phyloP scores from a whole-genome alignment of 441 rosid species.

The Gossypium gossypioides region DNA sequence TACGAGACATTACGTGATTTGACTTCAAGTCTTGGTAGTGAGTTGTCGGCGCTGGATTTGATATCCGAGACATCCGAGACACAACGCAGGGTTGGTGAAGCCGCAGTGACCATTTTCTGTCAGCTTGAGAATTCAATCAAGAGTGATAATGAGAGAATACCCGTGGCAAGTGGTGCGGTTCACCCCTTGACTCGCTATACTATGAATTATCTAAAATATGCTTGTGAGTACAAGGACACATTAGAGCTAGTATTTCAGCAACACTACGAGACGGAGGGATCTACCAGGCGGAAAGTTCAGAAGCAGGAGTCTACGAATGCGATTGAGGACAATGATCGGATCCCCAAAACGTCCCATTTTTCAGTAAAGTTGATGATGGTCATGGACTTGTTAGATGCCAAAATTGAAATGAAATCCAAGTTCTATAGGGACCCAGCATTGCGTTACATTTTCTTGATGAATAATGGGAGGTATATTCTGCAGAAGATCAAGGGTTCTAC shows the following conservation, averaged over 20 bases:
- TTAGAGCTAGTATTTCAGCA: conserved; percentile 45
- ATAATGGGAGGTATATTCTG: conserved; percentile 70
- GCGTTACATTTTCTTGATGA: conserved; percentile 67
- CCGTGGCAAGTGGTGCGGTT: conserved; percentile 60
- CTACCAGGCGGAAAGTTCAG: background rate
- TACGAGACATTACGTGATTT: conserved; percentile 45
- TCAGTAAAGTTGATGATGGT: conserved; percentile 32
- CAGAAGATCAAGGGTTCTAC: conserved; percentile 64
- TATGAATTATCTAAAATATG: conserved; percentile 62
- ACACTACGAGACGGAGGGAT: conserved; percentile 12
- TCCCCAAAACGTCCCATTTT: conserved; percentile 34
- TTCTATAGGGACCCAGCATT: conserved; percentile 46
- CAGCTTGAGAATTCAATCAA: conserved; percentile 55
- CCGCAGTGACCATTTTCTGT: conserved; percentile 37
- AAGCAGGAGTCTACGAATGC: conserved; percentile 7
- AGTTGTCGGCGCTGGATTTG: conserved; percentile 13
- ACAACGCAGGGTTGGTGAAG: conserved; percentile 35
- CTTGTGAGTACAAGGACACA: conserved; percentile 58
- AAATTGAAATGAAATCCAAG: conserved; percentile 41
- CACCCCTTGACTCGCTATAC: conserved; percentile 67
- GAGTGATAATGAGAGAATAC: conserved; percentile 37
- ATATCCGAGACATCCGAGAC: conserved; percentile 24
- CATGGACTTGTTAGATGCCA: conserved; percentile 47
- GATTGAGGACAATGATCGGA: conserved; percentile 21
- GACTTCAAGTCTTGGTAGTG: conserved; percentile 20